These are phyloP conservation scores for Zizania palustris DNA, from an alignment of 202 grass and related monocot genomes.

Conservation along the genomic window DNA sequence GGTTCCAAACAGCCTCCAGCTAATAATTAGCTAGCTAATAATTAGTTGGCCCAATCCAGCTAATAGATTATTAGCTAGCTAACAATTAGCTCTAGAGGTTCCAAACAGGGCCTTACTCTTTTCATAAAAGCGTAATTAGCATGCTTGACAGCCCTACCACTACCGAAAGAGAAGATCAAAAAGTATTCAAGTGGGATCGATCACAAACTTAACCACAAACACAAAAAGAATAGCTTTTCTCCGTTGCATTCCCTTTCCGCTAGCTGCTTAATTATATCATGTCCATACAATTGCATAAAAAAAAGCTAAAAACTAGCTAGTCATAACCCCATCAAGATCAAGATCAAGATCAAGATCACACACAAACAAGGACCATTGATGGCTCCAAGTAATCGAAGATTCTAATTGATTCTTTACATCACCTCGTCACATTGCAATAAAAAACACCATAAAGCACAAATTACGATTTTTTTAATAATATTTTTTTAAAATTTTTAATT, in stretches of 20 bases:
- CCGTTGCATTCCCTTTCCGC: constrained; percentile 55
- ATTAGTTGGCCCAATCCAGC: too few species aligned
- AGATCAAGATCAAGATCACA: too few species aligned
- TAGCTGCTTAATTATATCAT: constrained; percentile 35
- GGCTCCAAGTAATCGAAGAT: neutral
- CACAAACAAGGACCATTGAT: neutral
- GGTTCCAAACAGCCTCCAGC: too few species aligned
- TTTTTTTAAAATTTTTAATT: too few species aligned
- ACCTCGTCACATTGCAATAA: neutral
- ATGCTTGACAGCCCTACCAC: constrained; percentile 38
- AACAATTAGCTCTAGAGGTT: too few species aligned
- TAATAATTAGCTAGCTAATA: too few species aligned
- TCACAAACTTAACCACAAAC: constrained; percentile 29
- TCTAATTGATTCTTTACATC: neutral
- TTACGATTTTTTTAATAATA: too few species aligned
- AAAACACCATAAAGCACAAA: neutral
- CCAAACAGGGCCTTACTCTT: too few species aligned
- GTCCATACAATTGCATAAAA: constrained; percentile 30
- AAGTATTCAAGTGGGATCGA: constrained; percentile 40
- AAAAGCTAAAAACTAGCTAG: too few species aligned
- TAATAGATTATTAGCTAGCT: too few species aligned
- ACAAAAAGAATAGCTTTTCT: constrained; percentile 20
- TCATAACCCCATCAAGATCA: neutral
- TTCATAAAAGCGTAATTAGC: neutral
- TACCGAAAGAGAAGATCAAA: constrained; percentile 25